A percentile compares a stretch with the other conserved stretches of the same genome.
phyloP scores from a whole-genome alignment of 257 asterid species.

The Penstemon eatonii region DNA sequence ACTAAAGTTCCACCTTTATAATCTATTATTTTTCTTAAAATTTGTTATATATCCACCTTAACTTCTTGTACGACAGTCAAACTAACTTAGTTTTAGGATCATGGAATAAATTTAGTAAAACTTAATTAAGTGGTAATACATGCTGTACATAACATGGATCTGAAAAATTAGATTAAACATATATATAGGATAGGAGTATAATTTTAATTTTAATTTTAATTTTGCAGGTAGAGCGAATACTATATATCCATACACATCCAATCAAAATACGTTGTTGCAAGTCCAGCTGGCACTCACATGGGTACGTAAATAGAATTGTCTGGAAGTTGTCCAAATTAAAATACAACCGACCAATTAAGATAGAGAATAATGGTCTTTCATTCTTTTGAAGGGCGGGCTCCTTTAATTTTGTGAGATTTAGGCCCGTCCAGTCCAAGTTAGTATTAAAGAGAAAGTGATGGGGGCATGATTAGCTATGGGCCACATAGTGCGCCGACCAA shows the following conservation, averaged over 20 bases:
- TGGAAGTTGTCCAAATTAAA: neutral
- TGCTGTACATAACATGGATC: too few relatives aligned
- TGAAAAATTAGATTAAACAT: too few relatives aligned
- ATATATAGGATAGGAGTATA: neutral
- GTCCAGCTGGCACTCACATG: neutral
- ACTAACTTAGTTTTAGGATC: too few relatives aligned
- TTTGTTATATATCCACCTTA: too few relatives aligned
- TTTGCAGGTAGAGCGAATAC: neutral
- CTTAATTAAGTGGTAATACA: too few relatives aligned
- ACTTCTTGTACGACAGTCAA: too few relatives aligned
- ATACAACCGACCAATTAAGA: neutral
- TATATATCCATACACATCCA: neutral
- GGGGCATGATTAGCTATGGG: slow-evolving; percentile 27
- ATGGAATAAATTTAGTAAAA: too few relatives aligned
- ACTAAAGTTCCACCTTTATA: too few relatives aligned
- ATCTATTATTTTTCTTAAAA: too few relatives aligned
- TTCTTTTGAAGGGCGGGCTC: too few relatives aligned
- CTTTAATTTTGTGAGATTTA: too few relatives aligned
- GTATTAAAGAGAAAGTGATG: neutral
- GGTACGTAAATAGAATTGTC: neutral
- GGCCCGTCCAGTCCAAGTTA: too few relatives aligned
- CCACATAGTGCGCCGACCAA: slow-evolving; percentile 50
- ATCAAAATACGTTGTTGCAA: neutral
- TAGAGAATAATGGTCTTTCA: neutral
- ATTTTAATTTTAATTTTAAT: neutral